These are phyloP conservation scores for Asterella californica DNA, from an alignment of 225 moss, liverwort and hornwort genomes.

Conservation along the genomic window DNA sequence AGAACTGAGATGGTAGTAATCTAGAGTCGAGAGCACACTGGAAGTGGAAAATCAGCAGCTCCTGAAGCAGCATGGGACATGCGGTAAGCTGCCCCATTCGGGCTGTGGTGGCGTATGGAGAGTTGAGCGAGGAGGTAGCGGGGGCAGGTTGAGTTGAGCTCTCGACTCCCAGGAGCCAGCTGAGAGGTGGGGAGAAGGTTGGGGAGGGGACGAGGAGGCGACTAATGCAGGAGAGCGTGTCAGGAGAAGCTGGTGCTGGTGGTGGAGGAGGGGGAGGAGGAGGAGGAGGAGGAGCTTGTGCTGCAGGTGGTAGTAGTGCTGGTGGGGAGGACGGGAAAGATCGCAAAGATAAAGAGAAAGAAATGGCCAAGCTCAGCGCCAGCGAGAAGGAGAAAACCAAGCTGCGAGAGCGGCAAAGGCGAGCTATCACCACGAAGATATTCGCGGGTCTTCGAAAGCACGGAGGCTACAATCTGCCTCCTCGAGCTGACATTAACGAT, in stretches of 20 bases:
- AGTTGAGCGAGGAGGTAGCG: conserved; percentile 23
- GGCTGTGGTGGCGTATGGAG: conserved; percentile 16
- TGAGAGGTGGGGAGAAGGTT: neutral
- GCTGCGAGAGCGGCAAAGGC: conserved; percentile 87
- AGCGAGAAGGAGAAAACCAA: conserved; percentile 99
- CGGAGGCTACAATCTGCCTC: conserved; percentile 97
- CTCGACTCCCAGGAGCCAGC: neutral
- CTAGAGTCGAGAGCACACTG: neutral
- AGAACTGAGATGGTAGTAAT: neutral
- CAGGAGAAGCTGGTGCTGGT: conserved; percentile 36
- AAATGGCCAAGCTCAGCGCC: conserved; percentile 99
- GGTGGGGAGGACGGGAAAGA: conserved; percentile 23
- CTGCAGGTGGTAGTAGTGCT: neutral
- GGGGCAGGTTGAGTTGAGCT: conserved; percentile 26
- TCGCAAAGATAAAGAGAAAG: conserved; percentile 33
- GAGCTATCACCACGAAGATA: conserved; percentile 99
- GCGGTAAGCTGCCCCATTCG: conserved; percentile 12
- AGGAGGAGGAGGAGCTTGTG: conserved; percentile 22
- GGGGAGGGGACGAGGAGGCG: conserved; percentile 8
- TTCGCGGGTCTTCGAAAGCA: conserved; percentile 96
- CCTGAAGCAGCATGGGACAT: conserved; percentile 26
- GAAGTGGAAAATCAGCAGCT: neutral
- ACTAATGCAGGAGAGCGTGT: conserved; percentile 48
- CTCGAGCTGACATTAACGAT: conserved; percentile 93
- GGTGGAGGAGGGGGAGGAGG: neutral